Percentiles rank a stretch among this genome's conserved stretches.
Conservation (phyloP, 305 asterid genomes). For the Fraxinus latifolia region DNA sequence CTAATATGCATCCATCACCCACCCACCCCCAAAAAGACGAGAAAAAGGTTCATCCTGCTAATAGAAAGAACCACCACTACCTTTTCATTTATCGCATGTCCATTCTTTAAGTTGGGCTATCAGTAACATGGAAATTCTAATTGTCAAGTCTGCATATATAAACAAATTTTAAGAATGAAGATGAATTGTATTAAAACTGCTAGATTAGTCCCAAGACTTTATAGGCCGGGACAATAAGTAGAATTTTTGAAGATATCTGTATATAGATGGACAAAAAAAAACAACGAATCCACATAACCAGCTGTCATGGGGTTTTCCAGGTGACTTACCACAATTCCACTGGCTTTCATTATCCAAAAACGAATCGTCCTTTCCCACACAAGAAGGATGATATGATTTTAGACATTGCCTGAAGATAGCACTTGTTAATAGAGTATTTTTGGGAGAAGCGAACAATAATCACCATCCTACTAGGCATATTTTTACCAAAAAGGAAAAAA, state of each 20-base stretch:
- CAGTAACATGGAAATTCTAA: neutral
- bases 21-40: neutral
- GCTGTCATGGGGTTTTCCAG: neutral
- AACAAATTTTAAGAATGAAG: neutral
- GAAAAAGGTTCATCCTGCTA: neutral
- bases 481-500: neutral
- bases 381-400: conserved; percentile 68
- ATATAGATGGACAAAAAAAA: neutral
- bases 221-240: neutral
- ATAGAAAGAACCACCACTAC: neutral
- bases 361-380: conserved; percentile 52
- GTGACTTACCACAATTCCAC: conserved; percentile 71
- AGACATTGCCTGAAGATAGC: conserved; percentile 60
- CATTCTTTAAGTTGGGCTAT: neutral
- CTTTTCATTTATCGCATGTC: neutral
- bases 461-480: neutral
- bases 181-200: neutral
- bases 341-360: conserved; percentile 33
- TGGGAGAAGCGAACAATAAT: neutral
- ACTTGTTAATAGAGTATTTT: neutral
- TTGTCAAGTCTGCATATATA: neutral
- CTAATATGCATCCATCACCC: neutral
- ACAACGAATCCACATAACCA: neutral
- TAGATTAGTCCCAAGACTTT: neutral
- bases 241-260: neutral